Percentiles rank a stretch among this genome's conserved stretches.
Evolutionary conservation across 148 eudicot species (phyloP).

Genomic region (Chenopodium quinoa): DNA sequence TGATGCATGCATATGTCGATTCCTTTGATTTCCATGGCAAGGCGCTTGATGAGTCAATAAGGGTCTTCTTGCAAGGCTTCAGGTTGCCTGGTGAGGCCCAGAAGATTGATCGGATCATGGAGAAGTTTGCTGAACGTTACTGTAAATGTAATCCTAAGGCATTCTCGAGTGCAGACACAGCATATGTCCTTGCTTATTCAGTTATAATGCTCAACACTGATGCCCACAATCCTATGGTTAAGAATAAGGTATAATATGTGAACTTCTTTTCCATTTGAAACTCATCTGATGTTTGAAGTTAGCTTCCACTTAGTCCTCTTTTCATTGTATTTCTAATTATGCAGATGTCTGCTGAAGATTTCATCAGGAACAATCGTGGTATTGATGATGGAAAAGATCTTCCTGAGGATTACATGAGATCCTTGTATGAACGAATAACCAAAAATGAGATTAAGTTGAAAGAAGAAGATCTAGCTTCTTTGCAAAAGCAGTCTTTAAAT

Average conservation of each 20-base stretch:
- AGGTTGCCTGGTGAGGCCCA: constrained; percentile 99
- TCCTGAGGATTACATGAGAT: constrained; percentile 83
- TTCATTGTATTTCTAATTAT: constrained; percentile 5
- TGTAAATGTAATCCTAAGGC: constrained; percentile 95
- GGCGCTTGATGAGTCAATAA: constrained; percentile 92
- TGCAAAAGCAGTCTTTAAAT: constrained; percentile 79
- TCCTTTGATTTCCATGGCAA: constrained; percentile 81
- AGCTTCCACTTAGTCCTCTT: constrained; percentile 16
- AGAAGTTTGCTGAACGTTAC: constrained; percentile 96
- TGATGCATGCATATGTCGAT: constrained; percentile 97
- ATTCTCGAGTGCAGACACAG: constrained; percentile 96
- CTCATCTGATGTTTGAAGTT: not conserved
- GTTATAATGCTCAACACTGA: constrained; percentile 97
- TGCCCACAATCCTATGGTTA: constrained; percentile 98
- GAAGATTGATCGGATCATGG: constrained; percentile 95
- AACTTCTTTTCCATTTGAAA: constrained; percentile 15
- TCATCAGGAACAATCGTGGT: constrained; percentile 94
- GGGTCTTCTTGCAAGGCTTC: constrained; percentile 85
- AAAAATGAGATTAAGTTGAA: constrained; percentile 96
- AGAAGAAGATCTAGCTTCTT: constrained; percentile 69
- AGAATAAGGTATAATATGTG: constrained; percentile 62
- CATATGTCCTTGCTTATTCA: constrained; percentile 99
- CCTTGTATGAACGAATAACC: constrained; percentile 88
- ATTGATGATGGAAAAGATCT: constrained; percentile 99
- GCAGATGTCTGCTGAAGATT: constrained; percentile 98